These are phyloP conservation scores for Penicillium canariense DNA, from an alignment of 495 filamentous ascomycete species.

Conservation along the genomic window DNA sequence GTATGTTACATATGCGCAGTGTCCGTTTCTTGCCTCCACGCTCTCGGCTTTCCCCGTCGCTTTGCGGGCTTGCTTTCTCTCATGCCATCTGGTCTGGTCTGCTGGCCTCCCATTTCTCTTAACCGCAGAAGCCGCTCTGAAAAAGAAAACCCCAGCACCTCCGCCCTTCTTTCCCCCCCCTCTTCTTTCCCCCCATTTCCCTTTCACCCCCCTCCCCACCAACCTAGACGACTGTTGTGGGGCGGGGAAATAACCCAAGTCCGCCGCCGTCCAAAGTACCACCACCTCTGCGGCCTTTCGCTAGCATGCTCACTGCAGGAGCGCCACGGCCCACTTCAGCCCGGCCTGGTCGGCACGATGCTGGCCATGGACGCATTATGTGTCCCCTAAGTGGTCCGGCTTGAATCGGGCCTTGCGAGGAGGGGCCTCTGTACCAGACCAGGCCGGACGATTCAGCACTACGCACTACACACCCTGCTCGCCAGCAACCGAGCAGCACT, in stretches of 20 bases:
- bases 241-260: background rate
- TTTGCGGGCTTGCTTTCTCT: background rate
- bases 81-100: background rate
- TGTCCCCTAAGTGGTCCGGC: background rate
- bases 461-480: no score
- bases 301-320: constrained; percentile 1
- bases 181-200: background rate
- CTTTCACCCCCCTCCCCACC: background rate
- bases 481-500: no score
- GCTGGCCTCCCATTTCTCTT: constrained; percentile 5
- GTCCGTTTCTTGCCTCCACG: constrained; percentile 18
- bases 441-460: no score
- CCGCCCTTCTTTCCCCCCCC: background rate
- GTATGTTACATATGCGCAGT: constrained; percentile 14
- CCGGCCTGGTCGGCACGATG: background rate
- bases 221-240: background rate
- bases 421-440: no score
- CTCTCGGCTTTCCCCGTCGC: background rate
- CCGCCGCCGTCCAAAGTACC: background rate
- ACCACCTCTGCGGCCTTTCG: background rate
- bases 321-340: constrained; percentile 2
- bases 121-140: constrained; percentile 24
- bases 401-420: no score
- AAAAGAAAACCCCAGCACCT: constrained; percentile 3
- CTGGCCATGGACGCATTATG: background rate